Conservation (phyloP, 2,329 filamentous ascomycete genomes). For the Cladosporium halotolerans region DNA sequence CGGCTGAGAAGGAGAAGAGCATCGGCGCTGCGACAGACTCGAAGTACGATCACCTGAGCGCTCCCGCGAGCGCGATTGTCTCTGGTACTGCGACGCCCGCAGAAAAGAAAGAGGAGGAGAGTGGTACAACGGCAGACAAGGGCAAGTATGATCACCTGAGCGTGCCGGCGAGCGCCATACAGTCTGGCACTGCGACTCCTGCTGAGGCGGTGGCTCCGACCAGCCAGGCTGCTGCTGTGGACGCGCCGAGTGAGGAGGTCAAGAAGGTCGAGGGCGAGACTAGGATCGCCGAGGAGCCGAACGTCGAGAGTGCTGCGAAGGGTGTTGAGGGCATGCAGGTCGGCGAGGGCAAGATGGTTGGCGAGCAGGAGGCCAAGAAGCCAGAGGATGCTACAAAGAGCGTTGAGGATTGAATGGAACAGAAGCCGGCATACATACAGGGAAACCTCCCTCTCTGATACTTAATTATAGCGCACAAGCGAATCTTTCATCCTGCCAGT, state of each 20-base stretch:
- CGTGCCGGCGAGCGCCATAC: slow-evolving; percentile 12
- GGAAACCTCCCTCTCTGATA: no score
- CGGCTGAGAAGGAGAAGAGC: slow-evolving; percentile 24
- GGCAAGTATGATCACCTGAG: slow-evolving; percentile 4
- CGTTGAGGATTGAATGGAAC: slow-evolving; percentile 31
- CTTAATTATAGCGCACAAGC: no score
- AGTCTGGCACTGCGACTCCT: slow-evolving; percentile 7
- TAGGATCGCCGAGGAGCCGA: not conserved
- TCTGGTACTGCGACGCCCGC: slow-evolving; percentile 30
- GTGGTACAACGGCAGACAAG: not conserved
- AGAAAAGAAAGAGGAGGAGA: slow-evolving; percentile 17
- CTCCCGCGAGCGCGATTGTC: slow-evolving; percentile 23
- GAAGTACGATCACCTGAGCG: slow-evolving; percentile 20
- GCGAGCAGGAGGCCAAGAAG: slow-evolving; percentile 23
- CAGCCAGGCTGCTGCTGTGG: slow-evolving; percentile 15
- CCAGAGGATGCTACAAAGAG: slow-evolving; percentile 30
- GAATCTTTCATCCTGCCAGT: no score
- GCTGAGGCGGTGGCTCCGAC: not conserved
- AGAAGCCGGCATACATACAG: no score
- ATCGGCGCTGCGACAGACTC: slow-evolving; percentile 13
- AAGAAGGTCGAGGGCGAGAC: slow-evolving; percentile 28
- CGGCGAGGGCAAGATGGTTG: slow-evolving; percentile 12
- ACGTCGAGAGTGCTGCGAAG: slow-evolving; percentile 12
- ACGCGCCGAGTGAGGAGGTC: slow-evolving; percentile 25
- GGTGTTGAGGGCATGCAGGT: slow-evolving; percentile 16